Evolutionary conservation across 768 basidiomycete genomes (phyloP).

Genomic region (Pleurotus tuoliensis): DNA sequence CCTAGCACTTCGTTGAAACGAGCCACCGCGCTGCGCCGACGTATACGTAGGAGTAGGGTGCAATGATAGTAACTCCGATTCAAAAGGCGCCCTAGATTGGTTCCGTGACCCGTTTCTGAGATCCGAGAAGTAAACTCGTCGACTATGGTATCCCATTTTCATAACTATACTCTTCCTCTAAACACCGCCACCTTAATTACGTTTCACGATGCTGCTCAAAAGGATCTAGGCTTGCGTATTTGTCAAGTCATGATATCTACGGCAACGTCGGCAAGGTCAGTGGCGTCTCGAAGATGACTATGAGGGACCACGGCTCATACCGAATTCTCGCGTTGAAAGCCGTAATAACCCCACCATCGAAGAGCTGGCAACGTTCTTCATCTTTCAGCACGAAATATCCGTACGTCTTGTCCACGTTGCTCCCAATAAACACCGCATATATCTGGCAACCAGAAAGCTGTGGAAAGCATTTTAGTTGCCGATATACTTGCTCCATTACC

Average conservation of each 20-base stretch:
- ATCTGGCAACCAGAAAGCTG: slow-evolving; percentile 21
- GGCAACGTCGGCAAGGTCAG: slow-evolving; percentile 24
- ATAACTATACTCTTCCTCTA: slow-evolving; percentile 27
- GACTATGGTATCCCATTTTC: background rate
- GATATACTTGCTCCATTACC: slow-evolving; percentile 28
- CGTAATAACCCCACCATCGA: slow-evolving; percentile 15
- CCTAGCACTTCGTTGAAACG: too few species aligned
- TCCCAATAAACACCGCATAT: background rate
- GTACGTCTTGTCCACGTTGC: slow-evolving; percentile 17
- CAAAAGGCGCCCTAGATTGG: too few species aligned
- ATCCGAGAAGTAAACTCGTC: background rate
- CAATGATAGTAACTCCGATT: too few species aligned
- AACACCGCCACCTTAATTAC: slow-evolving; percentile 29
- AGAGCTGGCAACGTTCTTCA: slow-evolving; percentile 25
- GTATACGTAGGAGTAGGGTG: too few species aligned
- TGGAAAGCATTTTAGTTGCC: slow-evolving; percentile 28
- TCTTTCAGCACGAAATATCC: slow-evolving; percentile 31
- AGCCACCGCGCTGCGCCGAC: too few species aligned
- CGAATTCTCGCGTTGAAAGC: background rate
- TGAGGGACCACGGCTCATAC: background rate
- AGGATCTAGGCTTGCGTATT: slow-evolving; percentile 13
- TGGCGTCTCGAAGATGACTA: background rate
- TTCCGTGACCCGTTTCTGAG: background rate
- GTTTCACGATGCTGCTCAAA: slow-evolving; percentile 19
- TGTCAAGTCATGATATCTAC: slow-evolving; percentile 31